Evolutionary conservation across 306 rosid genomes (phyloP).

Genomic region (Vicia villosa): DNA sequence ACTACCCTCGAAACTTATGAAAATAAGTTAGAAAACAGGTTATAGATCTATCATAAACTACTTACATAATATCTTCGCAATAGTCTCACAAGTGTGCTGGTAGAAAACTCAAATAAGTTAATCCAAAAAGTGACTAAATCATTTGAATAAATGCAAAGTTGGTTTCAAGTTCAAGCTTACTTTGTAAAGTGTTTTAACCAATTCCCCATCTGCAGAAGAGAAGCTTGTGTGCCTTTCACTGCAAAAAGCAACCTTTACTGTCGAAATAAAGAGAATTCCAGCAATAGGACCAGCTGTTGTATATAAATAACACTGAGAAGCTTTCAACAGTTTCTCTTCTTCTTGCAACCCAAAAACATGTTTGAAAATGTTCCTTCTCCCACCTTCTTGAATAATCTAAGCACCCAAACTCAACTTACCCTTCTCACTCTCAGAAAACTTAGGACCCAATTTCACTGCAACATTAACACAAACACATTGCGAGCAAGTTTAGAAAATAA

Average conservation of each 20-base stretch:
- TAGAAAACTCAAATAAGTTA: neutral
- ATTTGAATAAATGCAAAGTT: neutral
- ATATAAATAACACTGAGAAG: slow-evolving; percentile 80
- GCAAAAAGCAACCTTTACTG: slow-evolving; percentile 69
- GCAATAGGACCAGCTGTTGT: slow-evolving; percentile 86
- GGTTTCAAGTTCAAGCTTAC: slow-evolving; percentile 39
- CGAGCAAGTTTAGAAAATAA: neutral
- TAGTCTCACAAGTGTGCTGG: too few species aligned
- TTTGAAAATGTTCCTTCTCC: slow-evolving; percentile 73
- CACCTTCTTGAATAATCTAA: slow-evolving; percentile 68
- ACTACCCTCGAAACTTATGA: neutral
- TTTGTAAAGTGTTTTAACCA: slow-evolving; percentile 60
- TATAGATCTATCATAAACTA: neutral
- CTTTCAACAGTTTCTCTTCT: slow-evolving; percentile 78
- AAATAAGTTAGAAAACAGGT: neutral
- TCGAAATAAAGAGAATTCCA: slow-evolving; percentile 74
- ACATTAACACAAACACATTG: slow-evolving; percentile 2
- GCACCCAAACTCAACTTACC: slow-evolving; percentile 82
- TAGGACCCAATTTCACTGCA: slow-evolving; percentile 73
- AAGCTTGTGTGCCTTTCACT: slow-evolving; percentile 63
- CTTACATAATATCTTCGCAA: neutral
- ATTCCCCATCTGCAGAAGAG: slow-evolving; percentile 49
- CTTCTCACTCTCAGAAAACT: slow-evolving; percentile 63
- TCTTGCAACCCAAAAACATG: slow-evolving; percentile 58
- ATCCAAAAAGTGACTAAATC: neutral